phyloP scores from a whole-genome alignment of 2,329 filamentous ascomycete genomes.

The Clonostachys rosea region DNA sequence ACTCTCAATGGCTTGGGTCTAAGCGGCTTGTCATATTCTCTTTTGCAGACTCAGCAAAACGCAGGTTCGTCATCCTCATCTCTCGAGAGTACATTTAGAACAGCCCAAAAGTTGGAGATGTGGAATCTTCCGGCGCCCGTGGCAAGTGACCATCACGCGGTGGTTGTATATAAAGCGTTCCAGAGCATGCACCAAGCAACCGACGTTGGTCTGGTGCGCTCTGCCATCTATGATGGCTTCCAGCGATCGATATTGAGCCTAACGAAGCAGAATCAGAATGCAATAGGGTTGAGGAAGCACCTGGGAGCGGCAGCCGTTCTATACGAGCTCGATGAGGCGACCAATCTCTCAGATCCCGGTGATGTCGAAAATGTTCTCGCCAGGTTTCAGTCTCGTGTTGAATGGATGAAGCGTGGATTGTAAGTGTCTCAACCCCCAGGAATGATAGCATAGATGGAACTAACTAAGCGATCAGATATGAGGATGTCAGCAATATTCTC shows the following conservation, averaged over 20 bases:
- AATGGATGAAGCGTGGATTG: conserved; percentile 82
- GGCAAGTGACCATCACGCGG: conserved; percentile 55
- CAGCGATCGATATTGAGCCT: conserved; percentile 55
- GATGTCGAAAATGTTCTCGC: conserved; percentile 59
- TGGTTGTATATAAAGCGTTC: conserved; percentile 74
- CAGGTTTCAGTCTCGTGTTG: conserved; percentile 59
- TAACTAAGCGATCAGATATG: conserved; percentile 44
- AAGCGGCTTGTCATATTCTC: conserved; percentile 77
- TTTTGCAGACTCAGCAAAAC: conserved; percentile 65
- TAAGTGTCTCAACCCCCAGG: conserved; percentile 31
- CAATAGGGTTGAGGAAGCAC: conserved; percentile 46
- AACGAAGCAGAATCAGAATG: conserved; percentile 40
- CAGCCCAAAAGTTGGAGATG: conserved; percentile 77
- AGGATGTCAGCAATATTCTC: conserved; percentile 75
- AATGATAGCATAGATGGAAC: background rate
- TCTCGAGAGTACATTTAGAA: conserved; percentile 70
- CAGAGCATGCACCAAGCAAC: conserved; percentile 70
- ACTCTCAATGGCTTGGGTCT: conserved; percentile 79
- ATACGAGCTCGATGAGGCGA: conserved; percentile 75
- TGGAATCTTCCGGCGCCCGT: conserved; percentile 84
- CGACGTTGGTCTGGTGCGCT: conserved; percentile 46
- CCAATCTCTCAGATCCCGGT: conserved; percentile 53
- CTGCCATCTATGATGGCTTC: conserved; percentile 60
- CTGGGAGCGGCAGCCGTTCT: conserved; percentile 66
- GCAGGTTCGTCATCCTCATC: conserved; percentile 52